Evolutionary conservation across 2,329 filamentous ascomycete genomes (phyloP).

Genomic region (Aureobasidium zeae): DNA sequence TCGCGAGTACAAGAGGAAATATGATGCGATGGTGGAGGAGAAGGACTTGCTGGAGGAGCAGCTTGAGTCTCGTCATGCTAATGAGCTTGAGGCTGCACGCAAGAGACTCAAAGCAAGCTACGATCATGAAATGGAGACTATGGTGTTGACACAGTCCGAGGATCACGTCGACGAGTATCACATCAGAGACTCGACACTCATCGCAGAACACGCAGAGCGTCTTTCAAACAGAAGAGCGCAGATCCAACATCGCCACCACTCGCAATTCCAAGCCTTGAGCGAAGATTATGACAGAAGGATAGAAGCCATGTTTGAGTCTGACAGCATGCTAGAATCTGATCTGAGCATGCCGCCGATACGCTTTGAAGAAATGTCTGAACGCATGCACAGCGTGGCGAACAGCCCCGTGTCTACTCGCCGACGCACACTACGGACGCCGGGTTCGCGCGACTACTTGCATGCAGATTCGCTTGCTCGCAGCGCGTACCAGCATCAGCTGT

Average conservation of each 20-base stretch:
- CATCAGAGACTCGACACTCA: constrained; percentile 25
- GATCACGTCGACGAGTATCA: constrained; percentile 6
- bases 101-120: constrained; percentile 26
- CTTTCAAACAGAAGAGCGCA: constrained; percentile 29
- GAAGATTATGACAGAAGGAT: constrained; percentile 29
- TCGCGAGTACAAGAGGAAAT: constrained; percentile 27
- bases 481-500: not conserved
- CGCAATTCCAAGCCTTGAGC: constrained; percentile 27
- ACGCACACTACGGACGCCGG: not conserved
- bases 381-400: constrained; percentile 17
- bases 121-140: constrained; percentile 4
- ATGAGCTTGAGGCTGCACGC: constrained; percentile 27
- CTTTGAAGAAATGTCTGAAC: constrained; percentile 27
- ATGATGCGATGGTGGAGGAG: constrained; percentile 25
- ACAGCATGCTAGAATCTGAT: constrained; percentile 26
- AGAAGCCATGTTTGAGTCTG: constrained; percentile 24
- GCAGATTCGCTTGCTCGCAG: not conserved
- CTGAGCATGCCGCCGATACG: constrained; percentile 25
- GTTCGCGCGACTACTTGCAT: not conserved
- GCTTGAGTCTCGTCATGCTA: constrained; percentile 24
- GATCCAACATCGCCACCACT: constrained; percentile 29
- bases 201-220: constrained; percentile 27
- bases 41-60: constrained; percentile 26
- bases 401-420: constrained; percentile 6
- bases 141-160: not conserved